These are phyloP conservation scores for Tuber melanosporum DNA, from an alignment of 495 filamentous ascomycete genomes.

Conservation along the genomic window DNA sequence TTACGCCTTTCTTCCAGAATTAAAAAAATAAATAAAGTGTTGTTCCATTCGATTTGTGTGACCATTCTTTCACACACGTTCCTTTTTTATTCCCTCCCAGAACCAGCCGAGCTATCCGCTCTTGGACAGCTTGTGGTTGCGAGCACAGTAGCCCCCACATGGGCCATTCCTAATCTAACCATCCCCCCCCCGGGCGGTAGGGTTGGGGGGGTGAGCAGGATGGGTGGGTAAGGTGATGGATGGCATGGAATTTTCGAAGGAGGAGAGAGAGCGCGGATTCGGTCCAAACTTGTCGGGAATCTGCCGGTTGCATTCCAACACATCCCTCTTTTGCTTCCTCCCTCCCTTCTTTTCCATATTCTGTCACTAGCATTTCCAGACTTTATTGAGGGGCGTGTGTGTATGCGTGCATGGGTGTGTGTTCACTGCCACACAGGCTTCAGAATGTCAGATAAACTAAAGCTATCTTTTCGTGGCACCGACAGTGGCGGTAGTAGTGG, in stretches of 20 bases:
- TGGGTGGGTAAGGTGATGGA: neutral
- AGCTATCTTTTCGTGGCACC: neutral
- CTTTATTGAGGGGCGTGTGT: neutral
- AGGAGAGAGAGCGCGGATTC: neutral
- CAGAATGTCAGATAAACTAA: neutral
- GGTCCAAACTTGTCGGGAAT: neutral
- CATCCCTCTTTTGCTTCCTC: neutral
- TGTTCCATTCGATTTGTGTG: neutral
- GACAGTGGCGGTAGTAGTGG: neutral
- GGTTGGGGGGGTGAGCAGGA: neutral
- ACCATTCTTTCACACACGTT: neutral
- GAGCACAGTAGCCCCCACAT: neutral
- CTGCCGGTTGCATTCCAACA: neutral
- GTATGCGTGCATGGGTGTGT: neutral
- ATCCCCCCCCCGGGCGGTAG: neutral
- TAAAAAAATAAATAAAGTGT: neutral
- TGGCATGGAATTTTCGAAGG: neutral
- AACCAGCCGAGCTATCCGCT: neutral
- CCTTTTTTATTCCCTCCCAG: neutral
- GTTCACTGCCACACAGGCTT: neutral
- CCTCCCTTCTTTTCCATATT: neutral
- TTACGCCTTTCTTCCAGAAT: neutral
- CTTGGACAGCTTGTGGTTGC: neutral
- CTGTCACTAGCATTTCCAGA: neutral
- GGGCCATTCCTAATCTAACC: neutral